Evolutionary conservation across 768 basidiomycete genomes (phyloP), one percentile per base, ranked within the genome.

Genomic region (Lactifluus piperatus): DNA sequence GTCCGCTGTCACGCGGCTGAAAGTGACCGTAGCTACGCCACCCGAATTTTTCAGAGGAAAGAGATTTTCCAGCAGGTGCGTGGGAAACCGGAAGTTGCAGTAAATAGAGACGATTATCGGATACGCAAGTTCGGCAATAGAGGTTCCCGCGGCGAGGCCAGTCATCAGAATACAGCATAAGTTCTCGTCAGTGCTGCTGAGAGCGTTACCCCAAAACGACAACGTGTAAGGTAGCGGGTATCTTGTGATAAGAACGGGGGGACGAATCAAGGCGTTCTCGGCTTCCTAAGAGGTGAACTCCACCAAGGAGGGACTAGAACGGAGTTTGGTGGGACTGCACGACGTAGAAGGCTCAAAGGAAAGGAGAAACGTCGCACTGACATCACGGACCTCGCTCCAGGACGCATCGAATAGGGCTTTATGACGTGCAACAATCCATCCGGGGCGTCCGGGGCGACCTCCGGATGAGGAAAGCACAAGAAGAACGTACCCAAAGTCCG

Each of bases 341-440:
- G 18, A 29, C 29, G 27, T 4, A 43, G 50, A 55, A 56, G 47
- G 29, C 39, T 66, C 50, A 20, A 50, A 41, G 11, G 58, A n/a
- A n/a, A 18, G 16, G 4, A 14, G 10, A 20, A 49, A 34, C n/a
- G 5, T 6, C 2, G 48, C 10, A 32, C 36, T 44, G 20, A 55
- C 5, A 11, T 29, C 22, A 68, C 74, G 64, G 65, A 76, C 79
- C 72, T 83, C 81, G 62, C 81, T 78, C 65, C 82, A 71, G 11
- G 83, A 79, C 18, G 82, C 81, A 68, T 82, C 82, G n/a, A 82
- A 57, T 2, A 79, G 69, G 30, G 79, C 3, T 79, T 80, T 47
- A 41, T 20, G 7, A 30, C 29, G 29, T 8, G 9, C 5, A 22
- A 32, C 6, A 7, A 11, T 14, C 22, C 39, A 29, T 14, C n/a